A percentile compares a stretch with the other conserved stretches of the same genome.
Evolutionary conservation across 176 grass and related monocot genomes (phyloP).

Genomic region (Oryza longistaminata): DNA sequence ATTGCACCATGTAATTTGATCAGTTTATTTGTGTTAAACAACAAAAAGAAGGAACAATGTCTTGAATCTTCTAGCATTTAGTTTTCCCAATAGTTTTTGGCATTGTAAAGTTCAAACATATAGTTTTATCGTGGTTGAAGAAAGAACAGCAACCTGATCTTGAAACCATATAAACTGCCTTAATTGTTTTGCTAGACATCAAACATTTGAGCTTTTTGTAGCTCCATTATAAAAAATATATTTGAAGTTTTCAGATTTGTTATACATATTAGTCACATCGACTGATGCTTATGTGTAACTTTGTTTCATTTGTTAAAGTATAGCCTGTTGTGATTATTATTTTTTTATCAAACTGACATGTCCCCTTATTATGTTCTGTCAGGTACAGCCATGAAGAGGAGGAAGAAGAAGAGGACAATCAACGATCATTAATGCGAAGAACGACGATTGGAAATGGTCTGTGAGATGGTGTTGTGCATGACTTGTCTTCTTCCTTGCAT

Average conservation of each 20-base stretch:
- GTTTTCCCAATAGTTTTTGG: conserved; percentile 20
- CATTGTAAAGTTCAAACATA: not conserved
- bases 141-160: conserved; percentile 1
- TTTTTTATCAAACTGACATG: conserved; percentile 24
- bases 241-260: conserved; percentile 31
- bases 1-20: too few relatives aligned
- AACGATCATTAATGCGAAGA: conserved; percentile 66
- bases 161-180: conserved; percentile 10
- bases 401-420: conserved; percentile 64
- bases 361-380: conserved; percentile 37
- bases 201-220: not conserved
- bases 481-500: conserved; percentile 13
- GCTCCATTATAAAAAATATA: not conserved
- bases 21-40: not conserved
- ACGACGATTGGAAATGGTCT: conserved; percentile 97
- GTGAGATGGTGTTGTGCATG: conserved; percentile 3
- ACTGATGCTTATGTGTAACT: not conserved
- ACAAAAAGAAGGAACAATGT: not conserved
- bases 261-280: conserved; percentile 14
- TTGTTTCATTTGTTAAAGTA: conserved; percentile 29
- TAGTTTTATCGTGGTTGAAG: not conserved
- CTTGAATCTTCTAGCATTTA: conserved; percentile 4
- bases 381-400: conserved; percentile 93
- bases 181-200: not conserved
- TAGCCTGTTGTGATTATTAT: not conserved